Evolutionary conservation across 2,329 filamentous ascomycete species (phyloP).

Genomic region (Nemania sp.): DNA sequence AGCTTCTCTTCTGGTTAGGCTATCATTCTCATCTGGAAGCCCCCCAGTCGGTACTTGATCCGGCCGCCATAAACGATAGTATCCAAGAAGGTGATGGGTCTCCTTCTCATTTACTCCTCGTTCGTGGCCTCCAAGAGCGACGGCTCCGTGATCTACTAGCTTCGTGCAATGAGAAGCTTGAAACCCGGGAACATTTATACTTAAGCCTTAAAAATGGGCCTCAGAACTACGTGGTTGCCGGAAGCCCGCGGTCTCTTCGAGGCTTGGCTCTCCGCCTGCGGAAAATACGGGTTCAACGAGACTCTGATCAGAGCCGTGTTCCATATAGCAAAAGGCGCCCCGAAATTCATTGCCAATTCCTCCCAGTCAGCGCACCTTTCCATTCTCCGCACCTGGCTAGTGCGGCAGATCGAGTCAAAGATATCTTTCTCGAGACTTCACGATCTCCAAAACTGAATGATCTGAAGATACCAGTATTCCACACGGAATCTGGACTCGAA

Average conservation of each 20-base stretch:
- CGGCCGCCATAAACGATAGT: conserved; percentile 73
- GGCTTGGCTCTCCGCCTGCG: background rate
- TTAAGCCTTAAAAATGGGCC: conserved; percentile 97
- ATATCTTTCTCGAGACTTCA: conserved; percentile 1
- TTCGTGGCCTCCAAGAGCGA: conserved; percentile 83
- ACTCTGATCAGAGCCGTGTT: conserved; percentile 84
- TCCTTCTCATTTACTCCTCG: conserved; percentile 96
- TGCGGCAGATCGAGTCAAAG: conserved; percentile 78
- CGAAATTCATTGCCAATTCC: conserved; percentile 93
- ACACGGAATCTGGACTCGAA: conserved; percentile 56
- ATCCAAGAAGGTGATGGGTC: conserved; percentile 88
- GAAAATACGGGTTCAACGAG: background rate
- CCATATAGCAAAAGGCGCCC: conserved; percentile 95
- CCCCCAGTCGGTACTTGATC: background rate
- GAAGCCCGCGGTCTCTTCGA: conserved; percentile 40
- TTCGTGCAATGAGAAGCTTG: conserved; percentile 93
- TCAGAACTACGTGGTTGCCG: conserved; percentile 96
- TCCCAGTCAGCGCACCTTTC: conserved; percentile 96
- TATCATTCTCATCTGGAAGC: conserved; percentile 44
- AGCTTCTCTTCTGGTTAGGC: conserved; percentile 98
- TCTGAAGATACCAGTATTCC: conserved; percentile 82
- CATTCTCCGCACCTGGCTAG: conserved; percentile 90
- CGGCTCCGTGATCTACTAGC: conserved; percentile 95
- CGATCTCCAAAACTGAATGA: background rate
- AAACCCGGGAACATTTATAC: conserved; percentile 85